phyloP scores from a whole-genome alignment of 2,329 filamentous ascomycete species.

The Diplocarpon mali region DNA sequence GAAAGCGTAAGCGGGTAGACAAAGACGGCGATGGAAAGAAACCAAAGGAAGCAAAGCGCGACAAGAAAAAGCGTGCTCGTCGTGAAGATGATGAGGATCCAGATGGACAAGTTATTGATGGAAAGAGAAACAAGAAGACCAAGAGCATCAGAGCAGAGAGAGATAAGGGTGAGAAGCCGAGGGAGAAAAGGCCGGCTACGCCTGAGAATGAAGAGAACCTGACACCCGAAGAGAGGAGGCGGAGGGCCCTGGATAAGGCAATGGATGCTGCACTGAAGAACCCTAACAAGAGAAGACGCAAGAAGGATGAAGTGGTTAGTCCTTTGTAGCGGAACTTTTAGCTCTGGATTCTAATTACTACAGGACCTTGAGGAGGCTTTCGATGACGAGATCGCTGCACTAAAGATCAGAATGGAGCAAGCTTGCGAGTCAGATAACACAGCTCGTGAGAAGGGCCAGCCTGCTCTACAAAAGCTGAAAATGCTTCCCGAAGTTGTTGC shows the following conservation, averaged over 20 bases:
- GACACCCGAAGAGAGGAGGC: constrained; percentile 73
- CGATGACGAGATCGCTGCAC: constrained; percentile 77
- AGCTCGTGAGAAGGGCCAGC: constrained; percentile 66
- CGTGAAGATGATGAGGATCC: constrained; percentile 35
- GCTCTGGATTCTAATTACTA: constrained; percentile 13
- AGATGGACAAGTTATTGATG: constrained; percentile 41
- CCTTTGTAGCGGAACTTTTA: neutral
- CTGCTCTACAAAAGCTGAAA: constrained; percentile 86
- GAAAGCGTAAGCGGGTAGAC: constrained; percentile 53
- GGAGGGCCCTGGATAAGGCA: constrained; percentile 71
- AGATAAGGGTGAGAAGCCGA: constrained; percentile 24
- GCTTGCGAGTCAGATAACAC: constrained; percentile 80
- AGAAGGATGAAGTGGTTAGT: constrained; percentile 79
- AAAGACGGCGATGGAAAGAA: constrained; percentile 58
- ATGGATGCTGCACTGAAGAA: constrained; percentile 86
- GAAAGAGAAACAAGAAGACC: constrained; percentile 36
- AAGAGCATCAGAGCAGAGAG: constrained; percentile 33
- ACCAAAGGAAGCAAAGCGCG: constrained; percentile 52
- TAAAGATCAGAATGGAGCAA: constrained; percentile 82
- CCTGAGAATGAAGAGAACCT: constrained; percentile 67
- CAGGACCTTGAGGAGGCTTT: constrained; percentile 84
- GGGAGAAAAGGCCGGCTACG: constrained; percentile 40
- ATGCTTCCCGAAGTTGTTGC: constrained; percentile 84
- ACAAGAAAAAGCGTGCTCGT: constrained; percentile 56
- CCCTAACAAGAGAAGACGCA: constrained; percentile 52